Evolutionary conservation across 495 filamentous ascomycete species (phyloP).

Genomic region (Lineolata rhizophorae): DNA sequence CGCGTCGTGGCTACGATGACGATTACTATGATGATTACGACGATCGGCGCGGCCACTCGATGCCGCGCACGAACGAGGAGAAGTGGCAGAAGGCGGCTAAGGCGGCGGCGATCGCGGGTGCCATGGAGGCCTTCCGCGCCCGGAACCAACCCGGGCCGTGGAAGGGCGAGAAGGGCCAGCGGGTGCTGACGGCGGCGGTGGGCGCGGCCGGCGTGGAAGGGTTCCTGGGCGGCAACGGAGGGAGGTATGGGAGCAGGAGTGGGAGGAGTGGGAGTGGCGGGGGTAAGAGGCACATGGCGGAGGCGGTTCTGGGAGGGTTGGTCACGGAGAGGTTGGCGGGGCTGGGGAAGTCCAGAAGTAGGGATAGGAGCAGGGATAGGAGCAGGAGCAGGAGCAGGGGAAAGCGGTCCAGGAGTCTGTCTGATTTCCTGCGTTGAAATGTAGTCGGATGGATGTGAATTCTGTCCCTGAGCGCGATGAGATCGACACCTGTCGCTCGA

Average conservation of each 20-base stretch:
- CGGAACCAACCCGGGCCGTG: conserved; percentile 75
- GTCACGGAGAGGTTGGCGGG: conserved; percentile 53
- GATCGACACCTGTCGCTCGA: no score
- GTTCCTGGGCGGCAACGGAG: conserved; percentile 42
- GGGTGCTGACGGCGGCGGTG: conserved; percentile 68
- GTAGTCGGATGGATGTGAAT: no score
- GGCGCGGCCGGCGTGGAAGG: conserved; percentile 68
- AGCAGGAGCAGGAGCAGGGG: no score
- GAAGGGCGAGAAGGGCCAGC: conserved; percentile 69
- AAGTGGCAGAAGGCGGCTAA: conserved; percentile 70
- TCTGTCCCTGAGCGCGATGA: no score
- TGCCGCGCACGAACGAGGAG: no score
- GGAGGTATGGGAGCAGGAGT: no score
- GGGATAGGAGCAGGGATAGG: no score
- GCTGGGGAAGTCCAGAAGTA: no score
- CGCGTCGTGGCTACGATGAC: conserved; percentile 26
- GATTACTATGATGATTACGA: conserved; percentile 8
- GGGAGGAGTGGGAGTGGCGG: no score
- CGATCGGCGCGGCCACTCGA: conserved; percentile 24
- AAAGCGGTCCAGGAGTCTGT: no score
- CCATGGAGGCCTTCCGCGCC: conserved; percentile 67
- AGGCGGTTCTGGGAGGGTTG: conserved; percentile 70
- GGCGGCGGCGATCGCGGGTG: conserved; percentile 67
- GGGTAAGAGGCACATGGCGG: conserved; percentile 41
- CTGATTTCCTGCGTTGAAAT: no score